phyloP scores from a whole-genome alignment of 805 yeast species.

The Kregervanrija pseudodelftensis region DNA sequence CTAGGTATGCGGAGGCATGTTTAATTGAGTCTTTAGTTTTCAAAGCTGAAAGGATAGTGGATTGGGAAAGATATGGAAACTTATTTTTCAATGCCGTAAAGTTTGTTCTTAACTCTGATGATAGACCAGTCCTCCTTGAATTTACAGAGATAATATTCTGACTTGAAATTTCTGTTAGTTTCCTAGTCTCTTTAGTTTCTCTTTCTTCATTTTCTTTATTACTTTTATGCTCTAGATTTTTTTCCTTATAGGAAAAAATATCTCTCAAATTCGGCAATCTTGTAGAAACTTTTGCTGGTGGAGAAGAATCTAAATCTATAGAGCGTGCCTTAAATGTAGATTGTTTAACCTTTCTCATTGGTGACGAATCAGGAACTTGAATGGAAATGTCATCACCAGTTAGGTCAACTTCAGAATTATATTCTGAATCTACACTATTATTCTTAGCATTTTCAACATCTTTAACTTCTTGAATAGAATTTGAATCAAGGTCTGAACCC shows the following conservation, averaged over 20 bases:
- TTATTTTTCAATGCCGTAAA: slow-evolving; percentile 25
- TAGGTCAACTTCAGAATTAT: slow-evolving; percentile 1
- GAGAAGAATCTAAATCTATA: slow-evolving; percentile 15
- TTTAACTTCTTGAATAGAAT: neutral
- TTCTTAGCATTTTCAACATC: neutral
- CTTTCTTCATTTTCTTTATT: slow-evolving; percentile 4
- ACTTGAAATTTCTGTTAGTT: no score
- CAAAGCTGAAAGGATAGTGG: slow-evolving; percentile 25
- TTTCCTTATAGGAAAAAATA: slow-evolving; percentile 32
- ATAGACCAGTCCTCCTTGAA: slow-evolving; percentile 7
- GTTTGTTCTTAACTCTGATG: slow-evolving; percentile 22
- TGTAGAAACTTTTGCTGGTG: slow-evolving; percentile 18
- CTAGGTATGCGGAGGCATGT: slow-evolving; percentile 25
- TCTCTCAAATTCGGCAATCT: slow-evolving; percentile 31
- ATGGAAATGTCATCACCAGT: slow-evolving; percentile 21
- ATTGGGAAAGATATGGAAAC: slow-evolving; percentile 26
- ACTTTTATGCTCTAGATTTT: neutral
- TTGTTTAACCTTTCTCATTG: slow-evolving; percentile 12
- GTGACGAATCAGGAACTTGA: slow-evolving; percentile 48
- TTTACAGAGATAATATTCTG: neutral
- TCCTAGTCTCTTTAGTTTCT: neutral
- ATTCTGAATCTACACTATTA: neutral
- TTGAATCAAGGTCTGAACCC: neutral
- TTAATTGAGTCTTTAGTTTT: slow-evolving; percentile 25
- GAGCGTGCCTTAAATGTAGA: slow-evolving; percentile 4